A percentile compares a stretch with the other conserved stretches of the same genome.
Evolutionary conservation across 176 grass and related monocot genomes (phyloP).

Genomic region (Phoenix dactylifera): DNA sequence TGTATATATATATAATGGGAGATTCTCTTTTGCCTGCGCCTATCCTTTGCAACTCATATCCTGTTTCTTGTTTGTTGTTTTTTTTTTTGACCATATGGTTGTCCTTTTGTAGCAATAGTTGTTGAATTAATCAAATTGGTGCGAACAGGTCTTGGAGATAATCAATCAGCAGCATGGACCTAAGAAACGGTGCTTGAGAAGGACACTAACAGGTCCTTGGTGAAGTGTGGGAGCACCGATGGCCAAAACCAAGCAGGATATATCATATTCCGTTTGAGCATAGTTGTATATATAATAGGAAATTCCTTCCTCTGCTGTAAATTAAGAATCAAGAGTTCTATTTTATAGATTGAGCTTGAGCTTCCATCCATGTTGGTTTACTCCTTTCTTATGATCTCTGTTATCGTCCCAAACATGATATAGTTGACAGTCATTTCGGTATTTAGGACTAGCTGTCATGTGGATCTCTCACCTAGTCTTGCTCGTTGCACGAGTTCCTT

Average conservation of each 20-base stretch:
- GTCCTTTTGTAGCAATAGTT: too few relatives aligned
- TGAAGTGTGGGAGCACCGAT: slow-evolving; percentile 19
- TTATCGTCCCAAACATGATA: too few relatives aligned
- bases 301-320: slow-evolving; percentile 25
- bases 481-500: too few relatives aligned
- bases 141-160: slow-evolving; percentile 29
- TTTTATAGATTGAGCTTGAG: slow-evolving; percentile 13
- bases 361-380: slow-evolving; percentile 4
- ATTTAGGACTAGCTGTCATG: too few relatives aligned
- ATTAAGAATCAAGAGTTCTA: slow-evolving; percentile 29
- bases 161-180: slow-evolving; percentile 35
- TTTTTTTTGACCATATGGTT: too few relatives aligned
- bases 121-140: background rate
- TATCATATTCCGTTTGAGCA: background rate
- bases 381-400: too few relatives aligned
- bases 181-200: slow-evolving; percentile 62
- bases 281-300: slow-evolving; percentile 27
- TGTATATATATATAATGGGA: too few relatives aligned
- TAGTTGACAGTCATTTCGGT: too few relatives aligned
- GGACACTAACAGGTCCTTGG: slow-evolving; percentile 77
- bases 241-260: slow-evolving; percentile 3
- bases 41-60: too few relatives aligned
- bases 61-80: too few relatives aligned
- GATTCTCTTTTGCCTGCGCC: too few relatives aligned
- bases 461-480: too few relatives aligned